Base-by-base conservation (phyloP, 441 rosid genomes). In the Euphorbia celastroides region DNA sequence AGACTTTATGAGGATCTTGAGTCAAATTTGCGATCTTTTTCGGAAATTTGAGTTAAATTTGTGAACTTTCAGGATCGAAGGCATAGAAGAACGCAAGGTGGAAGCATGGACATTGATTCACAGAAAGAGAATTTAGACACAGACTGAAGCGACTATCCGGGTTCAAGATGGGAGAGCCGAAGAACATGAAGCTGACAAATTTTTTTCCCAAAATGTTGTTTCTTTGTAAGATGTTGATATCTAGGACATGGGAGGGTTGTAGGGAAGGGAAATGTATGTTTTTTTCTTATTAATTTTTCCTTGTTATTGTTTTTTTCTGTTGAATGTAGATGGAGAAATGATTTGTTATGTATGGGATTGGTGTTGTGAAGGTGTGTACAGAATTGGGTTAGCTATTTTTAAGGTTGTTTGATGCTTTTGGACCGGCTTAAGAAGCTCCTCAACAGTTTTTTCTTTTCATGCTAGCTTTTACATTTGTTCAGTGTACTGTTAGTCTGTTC, bases 121-220 rank as follows among this genome's bases (percentile, higher is more conserved):
- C 89, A 81, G 42, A 84, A 68, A 77, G 96, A 91, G 27, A 86
- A 74, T 60, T 89, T 96, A 0, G 99, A 91, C 73, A 91, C 95
- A 0, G 97, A 93, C 5, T 66, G 61, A 34, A 81, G 86, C 22
- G 93, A 90, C 72, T 65, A 81, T 78, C 77, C 88, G 0, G 82
- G 86, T 68, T 87, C 94, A 60, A 87, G 89, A 76, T 74, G 85
- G 60, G 89, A 81, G 68, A 86, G 92, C 82, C 79, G 66, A 75
- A 71, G 68, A 64, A 66, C 74, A 30, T 76, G 63, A 70, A 16
- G 20, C 58, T n/a, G n/a, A n/a, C n/a, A n/a, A n/a, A n/a, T 20
- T 9, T 55, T 51, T 62, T 66, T 65, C 62, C 42, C 8, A 13
- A 59, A n/a, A 3, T 16, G 64, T 67, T 79, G 69, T 28, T 27